Evolutionary conservation across 148 eudicot genomes (phyloP), one percentile per base, ranked within the genome.

Genomic region (Fagopyrum tataricum): DNA sequence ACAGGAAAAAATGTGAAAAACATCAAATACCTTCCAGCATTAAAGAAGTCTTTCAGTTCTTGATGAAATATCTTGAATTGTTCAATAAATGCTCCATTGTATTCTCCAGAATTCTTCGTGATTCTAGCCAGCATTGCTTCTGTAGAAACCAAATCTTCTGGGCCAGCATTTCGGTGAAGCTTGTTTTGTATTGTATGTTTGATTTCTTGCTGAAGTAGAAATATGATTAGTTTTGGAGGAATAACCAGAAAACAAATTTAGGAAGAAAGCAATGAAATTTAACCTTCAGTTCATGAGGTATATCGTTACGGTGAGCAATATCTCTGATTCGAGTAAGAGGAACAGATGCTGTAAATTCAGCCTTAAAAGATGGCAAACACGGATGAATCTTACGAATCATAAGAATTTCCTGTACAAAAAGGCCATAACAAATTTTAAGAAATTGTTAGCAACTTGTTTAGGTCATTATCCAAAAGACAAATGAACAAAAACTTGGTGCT

Each of bases 181-280:
- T 95, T 95, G 89, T 95, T 95, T 77, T 95, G 99, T 87, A 95
- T 95, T 15, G 99, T 95, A 77, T 95, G 99, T 83, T 95, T 95
- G 80, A 95, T 95, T 86, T 91, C 96, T 95, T 95, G 99, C 99
- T 95, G 92, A 67, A 76, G 73, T 64, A 64, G 69, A 64, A 37
- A 15, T 43, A 64, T 64, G 11, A 37, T 64, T 64, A 64, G 69
- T 39, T 31, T 3, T 13, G 9, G 44, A 43, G 69, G 4, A 64
- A 5, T 31, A 64, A 4, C 14, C 15, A 64, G 15, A 61, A 64
- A 37, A 5, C 17, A 64, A 64, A 15, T 64, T 64, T 64, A 37
- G 15, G 5, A 15, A 64, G 44, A 37, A 64, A 64, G 44, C 21
- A 64, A 64, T 12, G 69, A 53, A 55, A 69, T 79, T 68, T 58